These are phyloP conservation scores for Dujonia santamariae DNA, from an alignment of 1,139 yeast genomes.

Conservation along the genomic window DNA sequence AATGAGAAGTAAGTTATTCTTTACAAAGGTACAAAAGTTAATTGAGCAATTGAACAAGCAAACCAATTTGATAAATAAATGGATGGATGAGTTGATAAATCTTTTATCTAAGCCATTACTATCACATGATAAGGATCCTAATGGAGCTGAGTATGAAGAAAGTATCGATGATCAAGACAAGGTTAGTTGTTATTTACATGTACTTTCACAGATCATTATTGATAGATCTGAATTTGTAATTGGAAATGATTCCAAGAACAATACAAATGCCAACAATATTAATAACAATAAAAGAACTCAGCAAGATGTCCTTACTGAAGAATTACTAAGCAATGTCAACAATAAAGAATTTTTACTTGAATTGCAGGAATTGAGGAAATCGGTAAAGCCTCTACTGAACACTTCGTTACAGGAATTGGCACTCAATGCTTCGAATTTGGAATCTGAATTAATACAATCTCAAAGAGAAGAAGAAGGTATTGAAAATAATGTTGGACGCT, in stretches of 20 bases:
- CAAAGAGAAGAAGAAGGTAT: conserved; percentile 18
- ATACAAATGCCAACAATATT: conserved; percentile 18
- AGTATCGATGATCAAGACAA: conserved; percentile 73
- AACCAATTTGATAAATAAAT: conserved; percentile 50
- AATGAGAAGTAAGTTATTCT: conserved; percentile 19
- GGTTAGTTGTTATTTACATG: conserved; percentile 62
- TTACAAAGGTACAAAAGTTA: conserved; percentile 21
- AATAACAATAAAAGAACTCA: conserved; percentile 22
- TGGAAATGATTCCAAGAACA: conserved; percentile 23
- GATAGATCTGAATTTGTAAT: conserved; percentile 47
- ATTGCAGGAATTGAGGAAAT: conserved; percentile 29
- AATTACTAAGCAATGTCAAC: conserved; percentile 23
- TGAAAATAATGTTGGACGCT: conserved; percentile 12
- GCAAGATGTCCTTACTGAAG: conserved; percentile 23
- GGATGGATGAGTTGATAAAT: conserved; percentile 46
- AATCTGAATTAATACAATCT: conserved; percentile 1
- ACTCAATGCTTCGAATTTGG: conserved; percentile 12
- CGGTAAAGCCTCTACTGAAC: conserved; percentile 27
- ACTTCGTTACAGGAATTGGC: conserved; percentile 32
- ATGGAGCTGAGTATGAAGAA: conserved; percentile 76
- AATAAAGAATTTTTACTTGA: conserved; percentile 24
- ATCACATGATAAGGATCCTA: conserved; percentile 47
- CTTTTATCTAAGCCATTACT: conserved; percentile 47
- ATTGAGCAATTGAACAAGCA: conserved; percentile 52
- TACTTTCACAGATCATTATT: conserved; percentile 50